Evolutionary conservation across 345 rosid species (phyloP).

Genomic region (Capsella bursapastoris): DNA sequence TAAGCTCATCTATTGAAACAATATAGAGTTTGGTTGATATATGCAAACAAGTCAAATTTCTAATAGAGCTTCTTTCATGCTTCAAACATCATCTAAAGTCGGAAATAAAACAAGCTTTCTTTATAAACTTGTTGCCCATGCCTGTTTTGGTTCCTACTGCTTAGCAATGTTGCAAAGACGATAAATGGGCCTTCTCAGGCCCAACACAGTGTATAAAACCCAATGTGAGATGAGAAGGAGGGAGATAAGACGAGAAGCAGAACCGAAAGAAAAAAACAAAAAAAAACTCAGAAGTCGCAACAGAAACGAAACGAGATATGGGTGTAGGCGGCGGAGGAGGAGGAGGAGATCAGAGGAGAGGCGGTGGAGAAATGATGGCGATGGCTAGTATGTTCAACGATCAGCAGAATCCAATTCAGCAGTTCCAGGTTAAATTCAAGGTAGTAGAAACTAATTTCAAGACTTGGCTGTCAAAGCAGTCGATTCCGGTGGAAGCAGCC

Average conservation of each 20-base stretch:
- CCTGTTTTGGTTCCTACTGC: no score
- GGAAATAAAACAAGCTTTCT: no score
- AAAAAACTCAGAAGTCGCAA: not conserved
- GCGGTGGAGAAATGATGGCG: slow-evolving; percentile 45
- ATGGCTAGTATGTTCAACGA: slow-evolving; percentile 48
- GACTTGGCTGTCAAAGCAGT: slow-evolving; percentile 80
- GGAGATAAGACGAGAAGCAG: slow-evolving; percentile 34
- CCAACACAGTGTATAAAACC: slow-evolving; percentile 5
- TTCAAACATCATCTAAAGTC: not conserved
- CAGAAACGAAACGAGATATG: slow-evolving; percentile 43
- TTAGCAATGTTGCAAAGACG: not conserved
- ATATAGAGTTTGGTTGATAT: not conserved
- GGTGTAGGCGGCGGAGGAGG: slow-evolving; percentile 45
- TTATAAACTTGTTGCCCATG: no score
- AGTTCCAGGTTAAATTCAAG: slow-evolving; percentile 61
- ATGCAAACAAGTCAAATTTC: not conserved
- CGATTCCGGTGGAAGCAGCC: slow-evolving; percentile 76
- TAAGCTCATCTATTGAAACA: not conserved
- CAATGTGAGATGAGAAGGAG: slow-evolving; percentile 13
- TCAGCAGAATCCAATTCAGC: slow-evolving; percentile 62
- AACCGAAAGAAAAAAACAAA: not conserved
- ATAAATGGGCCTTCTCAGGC: slow-evolving; percentile 21
- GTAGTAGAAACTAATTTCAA: slow-evolving; percentile 66
- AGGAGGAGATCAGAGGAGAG: slow-evolving; percentile 43
- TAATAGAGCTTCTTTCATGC: not conserved